Percentiles rank a stretch among this genome's conserved stretches.
These are phyloP conservation scores for Calonectria pteridis DNA, from an alignment of 2,329 filamentous ascomycete species.

Conservation along the genomic window DNA sequence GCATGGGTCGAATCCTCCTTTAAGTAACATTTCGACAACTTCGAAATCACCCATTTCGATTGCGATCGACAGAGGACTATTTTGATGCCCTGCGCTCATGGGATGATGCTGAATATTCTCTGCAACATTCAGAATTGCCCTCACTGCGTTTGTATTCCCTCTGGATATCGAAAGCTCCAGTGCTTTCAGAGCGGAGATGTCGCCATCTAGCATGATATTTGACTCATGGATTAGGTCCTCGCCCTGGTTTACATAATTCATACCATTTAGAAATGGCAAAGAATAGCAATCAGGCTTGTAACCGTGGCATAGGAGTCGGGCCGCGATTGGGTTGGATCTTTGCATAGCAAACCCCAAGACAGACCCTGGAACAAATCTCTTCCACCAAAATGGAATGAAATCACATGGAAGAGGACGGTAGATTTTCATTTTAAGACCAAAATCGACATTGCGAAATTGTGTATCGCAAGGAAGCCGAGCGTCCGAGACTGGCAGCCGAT, in stretches of 20 bases:
- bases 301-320: not conserved
- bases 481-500: not conserved
- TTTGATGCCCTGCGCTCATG: not conserved
- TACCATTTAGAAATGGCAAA: fast-evolving
- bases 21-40: not conserved
- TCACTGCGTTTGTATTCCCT: not conserved
- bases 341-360: not conserved
- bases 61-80: not conserved
- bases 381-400: not conserved
- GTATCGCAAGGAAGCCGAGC: not conserved
- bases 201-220: not conserved
- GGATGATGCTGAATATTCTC: not conserved
- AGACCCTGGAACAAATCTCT: fast-evolving
- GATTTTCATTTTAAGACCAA: too few species aligned
- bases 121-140: not conserved
- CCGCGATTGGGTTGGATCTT: not conserved
- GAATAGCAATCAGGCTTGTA: not conserved
- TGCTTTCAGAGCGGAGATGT: not conserved
- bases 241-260: not conserved
- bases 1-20: not conserved
- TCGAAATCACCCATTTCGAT: not conserved
- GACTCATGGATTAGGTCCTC: not conserved
- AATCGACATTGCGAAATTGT: too few species aligned
- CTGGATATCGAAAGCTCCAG: not conserved
- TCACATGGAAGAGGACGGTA: too few species aligned